phyloP scores from a whole-genome alignment of 768 basidiomycete genomes.

The Tricholomella constricta region DNA sequence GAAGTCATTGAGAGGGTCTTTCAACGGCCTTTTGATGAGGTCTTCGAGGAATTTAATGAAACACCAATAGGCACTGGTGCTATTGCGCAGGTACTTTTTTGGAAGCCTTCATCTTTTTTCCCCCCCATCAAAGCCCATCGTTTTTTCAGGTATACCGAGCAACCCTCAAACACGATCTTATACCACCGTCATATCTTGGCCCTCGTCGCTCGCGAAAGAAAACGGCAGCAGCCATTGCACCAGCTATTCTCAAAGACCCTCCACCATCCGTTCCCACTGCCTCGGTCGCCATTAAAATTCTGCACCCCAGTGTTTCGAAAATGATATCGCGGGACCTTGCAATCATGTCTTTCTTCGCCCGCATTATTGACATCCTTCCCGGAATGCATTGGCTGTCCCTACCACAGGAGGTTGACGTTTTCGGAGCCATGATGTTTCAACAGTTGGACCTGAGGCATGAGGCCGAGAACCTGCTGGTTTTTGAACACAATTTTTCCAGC shows the following conservation, averaged over 20 bases:
- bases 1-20: constrained; percentile 83
- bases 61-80: constrained; percentile 95
- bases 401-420: constrained; percentile 92
- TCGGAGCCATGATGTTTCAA: constrained; percentile 94
- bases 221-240: constrained; percentile 46
- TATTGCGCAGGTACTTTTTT: constrained; percentile 77
- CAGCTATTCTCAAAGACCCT: constrained; percentile 63
- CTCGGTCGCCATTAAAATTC: constrained; percentile 92
- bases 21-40: constrained; percentile 77
- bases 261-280: constrained; percentile 78
- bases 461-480: constrained; percentile 81
- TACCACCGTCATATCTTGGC: constrained; percentile 82
- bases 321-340: constrained; percentile 87
- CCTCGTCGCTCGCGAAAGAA: constrained; percentile 64
- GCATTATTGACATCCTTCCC: constrained; percentile 73
- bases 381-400: constrained; percentile 97
- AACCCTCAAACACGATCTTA: constrained; percentile 77
- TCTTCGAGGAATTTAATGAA: constrained; percentile 89
- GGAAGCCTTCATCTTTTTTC: not conserved
- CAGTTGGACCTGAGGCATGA: constrained; percentile 92
- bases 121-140: not conserved
- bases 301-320: constrained; percentile 85
- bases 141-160: constrained; percentile 79
- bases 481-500: constrained; percentile 83
- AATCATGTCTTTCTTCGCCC: constrained; percentile 95